Base-by-base conservation (phyloP, 2,329 filamentous ascomycete genomes). In the Cladosporium velox region DNA sequence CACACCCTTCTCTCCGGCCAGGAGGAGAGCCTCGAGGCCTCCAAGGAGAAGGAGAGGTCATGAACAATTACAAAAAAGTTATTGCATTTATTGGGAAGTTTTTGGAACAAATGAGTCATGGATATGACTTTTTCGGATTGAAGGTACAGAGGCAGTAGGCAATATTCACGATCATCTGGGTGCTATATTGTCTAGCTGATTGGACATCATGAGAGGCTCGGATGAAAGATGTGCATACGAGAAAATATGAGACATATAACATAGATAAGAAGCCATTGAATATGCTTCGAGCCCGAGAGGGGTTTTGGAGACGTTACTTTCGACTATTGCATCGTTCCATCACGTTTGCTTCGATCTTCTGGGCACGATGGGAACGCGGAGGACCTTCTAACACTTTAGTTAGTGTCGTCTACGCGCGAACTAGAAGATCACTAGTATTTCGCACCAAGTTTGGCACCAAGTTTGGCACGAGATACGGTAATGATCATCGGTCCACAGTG, bases 1-100 rank as follows among this genome's bases (percentile, higher is more conserved):
- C 87, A 91, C 77, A 96, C 94, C 52, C 87, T 99, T 44, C 86
- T 99, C 69, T 89, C 84, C 55, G 86, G 87, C 69, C 87, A 90
- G 77, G 80, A 82, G 70, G 75, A 80, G 72, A 76, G 65, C 32
- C 55, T 69, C n/a, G 65, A 67, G 66, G 67, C 52, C n/a, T 58
- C 64, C 58, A 55, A 51, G 59, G 41, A 67, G 67, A 55, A 61
- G 49, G 51, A 68, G 51, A 65, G 64, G 59, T 70, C 71, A 18
- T 73, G 58, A 64, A 57, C 34, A 34, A 21, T 18, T 5, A 32
- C 18, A 44, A 44, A 34, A 55, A 55, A 30, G 26, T 54, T 55
- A 34, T 55, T 55, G 52, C 52, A 55, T 32, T 55, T 14, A 35
- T 55, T n/a, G 2, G 28, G 52, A 15, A 55, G 8, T 15, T 12